Conservation (phyloP, 768 basidiomycete species). For the Macrolepiota dolichaula region DNA sequence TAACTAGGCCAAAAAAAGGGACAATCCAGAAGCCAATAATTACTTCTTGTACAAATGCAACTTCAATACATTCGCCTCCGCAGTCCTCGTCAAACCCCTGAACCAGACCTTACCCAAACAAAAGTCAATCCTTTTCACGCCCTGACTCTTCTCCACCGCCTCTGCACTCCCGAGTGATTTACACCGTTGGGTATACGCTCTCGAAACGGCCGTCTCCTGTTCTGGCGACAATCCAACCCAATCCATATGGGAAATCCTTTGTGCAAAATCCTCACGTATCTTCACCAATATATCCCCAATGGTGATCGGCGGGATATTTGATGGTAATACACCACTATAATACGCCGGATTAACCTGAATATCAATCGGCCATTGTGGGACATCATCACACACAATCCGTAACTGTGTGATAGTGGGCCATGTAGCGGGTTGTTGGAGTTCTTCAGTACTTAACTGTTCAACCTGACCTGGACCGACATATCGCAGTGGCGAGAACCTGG, state of each 20-base stretch:
- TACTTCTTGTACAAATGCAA: slow-evolving; percentile 15
- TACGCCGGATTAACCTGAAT: slow-evolving; percentile 33
- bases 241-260: slow-evolving; percentile 36
- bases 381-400: slow-evolving; percentile 52
- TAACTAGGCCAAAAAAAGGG: not conserved
- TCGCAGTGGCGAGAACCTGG: slow-evolving; percentile 41
- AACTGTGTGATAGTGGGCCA: slow-evolving; percentile 51
- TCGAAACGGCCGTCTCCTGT: slow-evolving; percentile 29
- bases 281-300: slow-evolving; percentile 56
- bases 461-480: slow-evolving; percentile 34
- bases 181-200: slow-evolving; percentile 38
- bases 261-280: slow-evolving; percentile 46
- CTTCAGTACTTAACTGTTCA: slow-evolving; percentile 34
- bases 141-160: slow-evolving; percentile 39
- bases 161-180: slow-evolving; percentile 25
- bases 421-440: slow-evolving; percentile 51
- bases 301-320: slow-evolving; percentile 40
- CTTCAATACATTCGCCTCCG: slow-evolving; percentile 34
- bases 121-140: slow-evolving; percentile 62
- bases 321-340: not conserved
- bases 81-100: slow-evolving; percentile 43
- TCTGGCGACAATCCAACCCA: slow-evolving; percentile 29
- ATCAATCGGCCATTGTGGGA: slow-evolving; percentile 62
- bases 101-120: slow-evolving; percentile 43
- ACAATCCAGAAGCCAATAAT: not conserved